Base-by-base conservation (phyloP, 306 rosid species). In the Castanospermum australe region DNA sequence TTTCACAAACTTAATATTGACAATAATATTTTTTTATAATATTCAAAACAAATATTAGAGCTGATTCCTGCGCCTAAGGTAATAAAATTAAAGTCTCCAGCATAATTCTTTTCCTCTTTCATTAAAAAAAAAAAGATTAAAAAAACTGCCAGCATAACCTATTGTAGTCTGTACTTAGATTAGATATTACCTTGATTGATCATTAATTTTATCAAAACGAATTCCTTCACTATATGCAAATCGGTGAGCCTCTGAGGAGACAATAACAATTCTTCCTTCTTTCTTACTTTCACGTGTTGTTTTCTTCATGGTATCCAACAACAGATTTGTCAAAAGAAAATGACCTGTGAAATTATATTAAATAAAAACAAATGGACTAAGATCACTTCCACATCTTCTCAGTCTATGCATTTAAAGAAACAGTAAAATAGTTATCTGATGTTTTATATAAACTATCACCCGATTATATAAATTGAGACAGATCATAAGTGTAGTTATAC, bases 181-280 rank as follows among this genome's bases (percentile, higher is more conserved):
- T 44, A 44, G 32, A 32, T 44, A 39, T 48, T 90, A 95, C 99
- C 92, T 89, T 52, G 88, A 64, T 83, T 86, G 65, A 24, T 93
- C 94, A 32, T 87, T 91, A 55, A 95, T 86, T 81, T 76, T 88
- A 76, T 91, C 88, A 5, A 93, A 90, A 36, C 85, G 89, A 33
- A 95, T 95, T 83, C 98, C 99, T 85, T 89, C 97, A 21, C 78
- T 71, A 84, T 95, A 91, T 2, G 89, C 1, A 39, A 69, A 75
- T 14, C 77, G 79, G 80, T 95, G 99, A 86, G 91, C 97, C 39
- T 48, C 87, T 4, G 98, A 93, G 82, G 99, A 89, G 59, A 95
- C 89, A 70, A 61, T 95, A 67, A 95, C 89, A 81, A 95, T 84
- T 85, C 96, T 91, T 82, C 98, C 99, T 91, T 93, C 91, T 67